Evolutionary conservation across 2,329 filamentous ascomycete species (phyloP).

Genomic region (Ilyonectria destructans): DNA sequence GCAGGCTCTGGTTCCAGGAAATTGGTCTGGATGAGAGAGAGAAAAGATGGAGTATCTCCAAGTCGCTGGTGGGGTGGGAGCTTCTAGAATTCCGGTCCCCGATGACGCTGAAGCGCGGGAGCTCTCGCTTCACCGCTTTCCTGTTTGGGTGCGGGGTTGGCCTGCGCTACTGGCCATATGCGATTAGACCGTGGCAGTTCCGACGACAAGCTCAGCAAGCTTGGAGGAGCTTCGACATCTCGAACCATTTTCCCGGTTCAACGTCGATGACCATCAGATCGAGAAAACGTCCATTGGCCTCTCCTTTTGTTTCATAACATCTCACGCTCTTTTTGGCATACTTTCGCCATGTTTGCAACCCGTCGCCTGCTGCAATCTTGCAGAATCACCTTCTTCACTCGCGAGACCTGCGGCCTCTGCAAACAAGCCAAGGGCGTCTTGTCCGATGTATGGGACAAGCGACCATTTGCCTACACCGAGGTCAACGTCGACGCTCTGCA

Average conservation of each 20-base stretch:
- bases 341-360: slow-evolving; percentile 66
- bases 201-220: not conserved
- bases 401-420: slow-evolving; percentile 81
- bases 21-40: slow-evolving; percentile 20
- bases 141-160: slow-evolving; percentile 52
- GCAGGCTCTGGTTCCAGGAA: slow-evolving; percentile 21
- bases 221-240: slow-evolving; percentile 19
- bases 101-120: slow-evolving; percentile 48
- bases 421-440: slow-evolving; percentile 78
- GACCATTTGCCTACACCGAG: slow-evolving; percentile 79
- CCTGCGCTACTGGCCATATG: slow-evolving; percentile 10
- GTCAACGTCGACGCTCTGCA: slow-evolving; percentile 82
- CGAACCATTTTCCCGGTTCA: slow-evolving; percentile 28
- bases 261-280: not conserved
- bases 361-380: slow-evolving; percentile 67
- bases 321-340: not conserved
- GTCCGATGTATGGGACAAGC: slow-evolving; percentile 76
- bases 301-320: not conserved
- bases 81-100: slow-evolving; percentile 57
- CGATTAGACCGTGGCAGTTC: slow-evolving; percentile 32
- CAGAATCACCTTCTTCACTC: slow-evolving; percentile 83
- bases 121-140: slow-evolving; percentile 55
- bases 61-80: slow-evolving; percentile 55
- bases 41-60: slow-evolving; percentile 32
- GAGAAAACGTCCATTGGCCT: not conserved